A percentile compares a stretch with the other conserved stretches of the same genome.
phyloP scores from a whole-genome alignment of 495 filamentous ascomycete genomes.

The Podospora tetraspora region DNA sequence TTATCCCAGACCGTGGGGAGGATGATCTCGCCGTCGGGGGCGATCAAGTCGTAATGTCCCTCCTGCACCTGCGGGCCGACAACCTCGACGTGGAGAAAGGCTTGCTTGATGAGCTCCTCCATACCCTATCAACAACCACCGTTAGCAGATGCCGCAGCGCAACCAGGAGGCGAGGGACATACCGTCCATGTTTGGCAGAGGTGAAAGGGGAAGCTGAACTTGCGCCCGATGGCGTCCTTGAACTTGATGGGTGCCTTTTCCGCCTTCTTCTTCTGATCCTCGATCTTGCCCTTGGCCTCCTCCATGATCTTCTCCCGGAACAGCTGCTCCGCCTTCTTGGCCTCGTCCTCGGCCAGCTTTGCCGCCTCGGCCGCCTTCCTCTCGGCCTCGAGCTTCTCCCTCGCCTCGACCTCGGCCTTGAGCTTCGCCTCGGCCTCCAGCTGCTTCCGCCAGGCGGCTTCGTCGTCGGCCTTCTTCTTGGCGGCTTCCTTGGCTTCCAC shows the following conservation, averaged over 20 bases:
- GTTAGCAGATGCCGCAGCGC: not conserved
- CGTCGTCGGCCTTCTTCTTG: constrained; percentile 31
- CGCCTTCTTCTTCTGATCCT: constrained; percentile 47
- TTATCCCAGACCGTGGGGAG: constrained; percentile 84
- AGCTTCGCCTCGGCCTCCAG: constrained; percentile 39
- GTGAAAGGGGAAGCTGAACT: constrained; percentile 80
- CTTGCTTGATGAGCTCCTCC: constrained; percentile 81
- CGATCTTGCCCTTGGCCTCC: constrained; percentile 47
- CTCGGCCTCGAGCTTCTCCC: constrained; percentile 30
- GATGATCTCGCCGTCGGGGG: constrained; percentile 81
- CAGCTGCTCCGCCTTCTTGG: constrained; percentile 46
- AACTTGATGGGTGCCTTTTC: constrained; percentile 64
- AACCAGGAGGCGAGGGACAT: constrained; percentile 30
- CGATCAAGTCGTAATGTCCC: constrained; percentile 79
- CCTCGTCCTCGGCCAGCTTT: constrained; percentile 41
- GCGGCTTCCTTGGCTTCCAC: constrained; percentile 29
- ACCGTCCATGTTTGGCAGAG: constrained; percentile 77
- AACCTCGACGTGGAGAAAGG: constrained; percentile 77
- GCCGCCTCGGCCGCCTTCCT: constrained; percentile 21
- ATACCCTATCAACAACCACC: constrained; percentile 53
- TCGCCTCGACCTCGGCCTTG: constrained; percentile 45
- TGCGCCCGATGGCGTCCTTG: constrained; percentile 79
- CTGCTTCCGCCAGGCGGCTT: constrained; percentile 45
- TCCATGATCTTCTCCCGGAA: constrained; percentile 34
- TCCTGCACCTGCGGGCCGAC: constrained; percentile 78